Evolutionary conservation across 1,284 basidiomycete genomes (phyloP).

Genomic region (Leccinum ponderosum): DNA sequence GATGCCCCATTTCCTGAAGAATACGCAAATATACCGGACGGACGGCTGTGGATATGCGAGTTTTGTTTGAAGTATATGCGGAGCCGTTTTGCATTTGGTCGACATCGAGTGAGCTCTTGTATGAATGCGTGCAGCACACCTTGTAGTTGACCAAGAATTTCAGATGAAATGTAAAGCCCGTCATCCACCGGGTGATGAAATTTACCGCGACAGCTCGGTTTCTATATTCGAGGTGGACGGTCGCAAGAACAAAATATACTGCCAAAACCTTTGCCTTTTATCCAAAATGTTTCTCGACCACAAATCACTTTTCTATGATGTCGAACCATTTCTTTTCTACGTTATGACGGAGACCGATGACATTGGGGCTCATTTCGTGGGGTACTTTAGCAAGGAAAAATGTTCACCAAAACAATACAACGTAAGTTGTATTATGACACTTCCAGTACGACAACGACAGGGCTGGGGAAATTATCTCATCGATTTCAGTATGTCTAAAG

Average conservation of each 20-base stretch:
- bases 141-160: conserved; percentile 22
- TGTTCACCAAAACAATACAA: conserved; percentile 94
- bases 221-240: conserved; percentile 99
- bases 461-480: conserved; percentile 96
- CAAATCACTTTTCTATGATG: conserved; percentile 99
- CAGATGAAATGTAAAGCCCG: conserved; percentile 94
- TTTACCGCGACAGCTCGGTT: conserved; percentile 87
- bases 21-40: conserved; percentile 92
- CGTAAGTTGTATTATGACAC: conserved; percentile 99
- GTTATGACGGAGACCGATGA: conserved; percentile 94
- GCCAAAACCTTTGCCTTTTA: conserved; percentile 97
- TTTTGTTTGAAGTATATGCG: conserved; percentile 99
- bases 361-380: conserved; percentile 90
- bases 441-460: conserved; percentile 92
- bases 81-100: conserved; percentile 82
- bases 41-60: conserved; percentile 95
- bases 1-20: conserved; percentile 99
- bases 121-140: not conserved
- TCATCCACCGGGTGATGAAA: conserved; percentile 98
- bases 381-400: conserved; percentile 99
- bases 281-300: conserved; percentile 99
- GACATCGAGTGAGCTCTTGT: conserved; percentile 73
- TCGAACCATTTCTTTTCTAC: conserved; percentile 99
- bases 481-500: conserved; percentile 82
- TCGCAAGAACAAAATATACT: conserved; percentile 99